Evolutionary conservation across 169 alveolate species (phyloP), one percentile per base, ranked within the genome.

Genomic region (Plasmodium vivax): DNA sequence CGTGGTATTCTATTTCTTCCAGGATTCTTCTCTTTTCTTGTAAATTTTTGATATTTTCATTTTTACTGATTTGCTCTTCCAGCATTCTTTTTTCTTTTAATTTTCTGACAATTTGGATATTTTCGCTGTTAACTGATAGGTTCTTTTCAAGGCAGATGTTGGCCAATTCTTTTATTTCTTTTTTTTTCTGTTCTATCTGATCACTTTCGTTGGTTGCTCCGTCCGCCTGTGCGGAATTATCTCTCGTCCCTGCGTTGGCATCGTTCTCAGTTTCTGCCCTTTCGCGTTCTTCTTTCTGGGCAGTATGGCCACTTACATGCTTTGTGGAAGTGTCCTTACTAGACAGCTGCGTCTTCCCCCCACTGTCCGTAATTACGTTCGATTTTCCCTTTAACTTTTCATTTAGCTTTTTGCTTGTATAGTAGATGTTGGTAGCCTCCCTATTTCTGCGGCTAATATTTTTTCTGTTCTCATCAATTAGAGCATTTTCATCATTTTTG

Each of bases 141-240:
- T 90, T 90, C 43, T 90, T 56, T 90, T 90, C 94, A 62, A 90
- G 32, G 51, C 94, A 90, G 19, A 90, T 14, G 77, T 90, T 90
- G n/a, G 94, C 94, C 82, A 90, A 72, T 80, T 90, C 94, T 74
- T 90, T 79, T 30, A 90, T 80, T 62, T 90, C 94, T 23, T 90
- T 68, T 80, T 73, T 90, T 43, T 19, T 90, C 38, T 90, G 82
- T 74, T 75, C 79, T 38, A 45, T 10, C 45, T 23, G 38, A 73
- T 90, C 82, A 41, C 23, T 79, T 79, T 58, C 93, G 16, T 85
- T 83, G 23, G 58, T 36, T 83, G 12, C 30, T 45, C 38, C 58
- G 9, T 72, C 41, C 14, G 27, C 34, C 27, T 56, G 9, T 27
- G 85, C 36, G 73, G 51, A 58, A 10, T 83, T 82, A 32, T 58